These are phyloP conservation scores for Phytophthora fragariaefolia DNA, from an alignment of 352 stramenopile species.

Conservation along the genomic window DNA sequence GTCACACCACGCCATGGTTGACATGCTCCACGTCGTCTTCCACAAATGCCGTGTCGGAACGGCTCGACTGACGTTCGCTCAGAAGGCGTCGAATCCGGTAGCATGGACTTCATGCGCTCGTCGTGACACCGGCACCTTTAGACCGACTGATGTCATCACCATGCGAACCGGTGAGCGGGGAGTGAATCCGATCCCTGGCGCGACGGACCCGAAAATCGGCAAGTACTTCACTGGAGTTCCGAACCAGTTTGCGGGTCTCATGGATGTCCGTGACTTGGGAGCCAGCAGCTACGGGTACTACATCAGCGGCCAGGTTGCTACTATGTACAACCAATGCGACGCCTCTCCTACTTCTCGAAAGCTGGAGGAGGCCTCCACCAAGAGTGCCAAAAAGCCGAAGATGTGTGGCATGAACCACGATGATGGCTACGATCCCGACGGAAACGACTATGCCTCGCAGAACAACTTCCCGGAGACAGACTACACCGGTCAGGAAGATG, in stretches of 20 bases:
- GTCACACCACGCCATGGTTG: conserved; percentile 76
- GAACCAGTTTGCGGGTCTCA: conserved; percentile 52
- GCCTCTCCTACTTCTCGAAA: conserved; percentile 29
- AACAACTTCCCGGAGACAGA: conserved; percentile 36
- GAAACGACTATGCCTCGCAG: conserved; percentile 25
- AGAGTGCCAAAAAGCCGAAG: conserved; percentile 8
- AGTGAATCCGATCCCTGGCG: conserved; percentile 40
- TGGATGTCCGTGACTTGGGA: conserved; percentile 57
- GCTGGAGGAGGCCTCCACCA: conserved; percentile 22
- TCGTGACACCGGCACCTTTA: conserved; percentile 47
- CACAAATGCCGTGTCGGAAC: conserved; percentile 73
- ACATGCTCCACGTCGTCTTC: conserved; percentile 70
- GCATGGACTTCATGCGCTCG: conserved; percentile 61
- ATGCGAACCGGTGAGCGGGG: conserved; percentile 54
- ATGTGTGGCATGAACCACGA: conserved; percentile 25
- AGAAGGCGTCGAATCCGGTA: conserved; percentile 57
- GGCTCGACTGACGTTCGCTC: conserved; percentile 41
- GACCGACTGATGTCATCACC: conserved; percentile 46
- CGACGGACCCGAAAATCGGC: conserved; percentile 38
- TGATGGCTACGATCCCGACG: conserved; percentile 12
- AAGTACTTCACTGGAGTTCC: conserved; percentile 46
- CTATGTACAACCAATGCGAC: conserved; percentile 53
- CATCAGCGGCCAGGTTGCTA: conserved; percentile 47
- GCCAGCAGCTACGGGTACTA: conserved; percentile 63
- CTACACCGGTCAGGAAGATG: conserved; percentile 29